Evolutionary conservation across 495 filamentous ascomycete genomes (phyloP), one percentile per base, ranked within the genome.

Genomic region (Cudoniella acicularis): DNA sequence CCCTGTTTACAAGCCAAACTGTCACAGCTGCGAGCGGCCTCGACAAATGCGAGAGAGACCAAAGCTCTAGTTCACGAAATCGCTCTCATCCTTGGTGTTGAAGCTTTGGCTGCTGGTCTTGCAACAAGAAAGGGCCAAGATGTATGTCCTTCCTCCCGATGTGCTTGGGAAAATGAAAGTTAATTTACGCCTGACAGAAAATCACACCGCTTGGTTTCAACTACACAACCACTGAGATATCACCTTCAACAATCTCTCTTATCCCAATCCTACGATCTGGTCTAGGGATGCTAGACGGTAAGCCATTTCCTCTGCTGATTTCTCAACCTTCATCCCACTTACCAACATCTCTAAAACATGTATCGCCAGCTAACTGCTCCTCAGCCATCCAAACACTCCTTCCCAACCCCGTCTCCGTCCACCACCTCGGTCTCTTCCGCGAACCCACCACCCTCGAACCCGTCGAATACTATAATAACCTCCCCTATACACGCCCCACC

Each of bases 391-490:
- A 90, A 76, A 84, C 83, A 59, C 78, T 98, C 65, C 89, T 98
- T 56, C 93, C 93, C 2, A 69, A 71, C 51, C 79, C 92, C 2
- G 88, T 90, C 30, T 87, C 92, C 16, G 83, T 98, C 62, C 90
- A 98, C 74, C 93, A 98, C 72, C 86, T 98, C 21, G 93, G 93
- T 46, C 85, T 98, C 60, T 98, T 89, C 76, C 88, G 93, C 65
- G 93, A 96, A 67, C 87, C 86, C 26, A 80, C 83, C 59, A 89
- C 88, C 36, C 85, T 96, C 24, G 82, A 88, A 52, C 92, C 93
- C 0, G 93, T 98, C 49, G 93, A 98, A 75, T 98, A 98, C 81
- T 98, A 98, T 79, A 98, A 90, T 76, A 98, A 98, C 73, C 88
- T 98, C 18, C 92, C 93, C 36, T 88, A 90, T 72, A 84, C 91